phyloP scores from a whole-genome alignment of 805 yeast genomes.

The Saturnispora besseyi region DNA sequence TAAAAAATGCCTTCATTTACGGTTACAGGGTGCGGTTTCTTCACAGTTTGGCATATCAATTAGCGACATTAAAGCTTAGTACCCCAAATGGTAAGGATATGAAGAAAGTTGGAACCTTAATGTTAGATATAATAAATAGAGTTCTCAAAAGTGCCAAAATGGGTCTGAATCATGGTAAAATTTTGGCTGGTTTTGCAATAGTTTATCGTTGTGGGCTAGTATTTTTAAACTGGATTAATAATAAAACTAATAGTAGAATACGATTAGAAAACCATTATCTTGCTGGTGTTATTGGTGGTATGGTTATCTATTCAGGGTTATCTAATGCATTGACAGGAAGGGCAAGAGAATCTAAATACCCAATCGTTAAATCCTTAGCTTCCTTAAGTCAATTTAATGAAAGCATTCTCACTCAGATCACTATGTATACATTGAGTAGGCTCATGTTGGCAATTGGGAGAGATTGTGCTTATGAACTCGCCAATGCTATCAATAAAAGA shows the following conservation, averaged over 20 bases:
- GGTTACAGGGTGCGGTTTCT: slow-evolving; percentile 27
- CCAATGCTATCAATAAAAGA: slow-evolving; percentile 6
- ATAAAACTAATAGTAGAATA: neutral
- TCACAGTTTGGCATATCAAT: slow-evolving; percentile 23
- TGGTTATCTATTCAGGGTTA: slow-evolving; percentile 25
- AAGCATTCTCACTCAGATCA: slow-evolving; percentile 58
- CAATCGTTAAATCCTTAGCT: neutral
- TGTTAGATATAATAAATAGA: slow-evolving; percentile 14
- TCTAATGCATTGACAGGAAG: slow-evolving; percentile 4
- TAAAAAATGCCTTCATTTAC: slow-evolving; percentile 23
- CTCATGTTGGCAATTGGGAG: slow-evolving; percentile 56
- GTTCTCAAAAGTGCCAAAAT: slow-evolving; percentile 17
- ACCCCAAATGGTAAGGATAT: neutral
- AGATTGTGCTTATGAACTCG: slow-evolving; percentile 28
- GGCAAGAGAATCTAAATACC: neutral
- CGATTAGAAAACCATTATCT: slow-evolving; percentile 14
- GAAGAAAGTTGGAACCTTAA: neutral
- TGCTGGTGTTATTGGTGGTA: slow-evolving; percentile 26
- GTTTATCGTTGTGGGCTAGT: slow-evolving; percentile 18
- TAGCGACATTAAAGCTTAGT: slow-evolving; percentile 13
- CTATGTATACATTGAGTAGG: slow-evolving; percentile 63
- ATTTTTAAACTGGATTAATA: slow-evolving; percentile 5
- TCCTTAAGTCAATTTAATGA: slow-evolving; percentile 15
- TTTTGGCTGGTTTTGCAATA: slow-evolving; percentile 25
- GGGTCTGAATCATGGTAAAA: slow-evolving; percentile 27